These are phyloP conservation scores for Passalora sequoiae DNA, from an alignment of 2,329 filamentous ascomycete genomes.

Conservation along the genomic window DNA sequence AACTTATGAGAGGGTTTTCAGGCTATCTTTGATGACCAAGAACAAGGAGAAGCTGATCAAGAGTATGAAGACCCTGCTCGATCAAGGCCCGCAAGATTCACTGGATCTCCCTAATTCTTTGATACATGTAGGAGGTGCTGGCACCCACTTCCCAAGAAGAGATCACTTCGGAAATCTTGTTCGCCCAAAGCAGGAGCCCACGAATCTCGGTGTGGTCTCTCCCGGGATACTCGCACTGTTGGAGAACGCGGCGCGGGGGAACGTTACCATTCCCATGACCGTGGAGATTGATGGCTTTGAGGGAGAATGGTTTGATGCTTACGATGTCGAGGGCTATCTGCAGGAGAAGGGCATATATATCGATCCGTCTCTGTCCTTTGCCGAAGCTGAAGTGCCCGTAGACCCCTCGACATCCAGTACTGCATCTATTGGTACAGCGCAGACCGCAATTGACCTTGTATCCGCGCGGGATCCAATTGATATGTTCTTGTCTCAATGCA, in stretches of 20 bases:
- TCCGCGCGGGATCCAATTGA: too few relatives aligned
- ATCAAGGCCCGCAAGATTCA: constrained; percentile 40
- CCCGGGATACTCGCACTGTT: constrained; percentile 28
- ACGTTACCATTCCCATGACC: constrained; percentile 29
- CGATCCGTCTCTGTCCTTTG: constrained; percentile 55
- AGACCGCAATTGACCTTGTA: neutral
- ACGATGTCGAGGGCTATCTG: constrained; percentile 73
- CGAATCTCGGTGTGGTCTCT: constrained; percentile 29
- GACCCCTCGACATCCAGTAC: constrained; percentile 1
- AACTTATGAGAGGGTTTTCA: constrained; percentile 26
- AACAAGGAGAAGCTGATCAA: constrained; percentile 20
- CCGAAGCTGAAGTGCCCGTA: constrained; percentile 48
- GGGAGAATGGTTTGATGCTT: constrained; percentile 70
- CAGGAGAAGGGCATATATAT: constrained; percentile 59
- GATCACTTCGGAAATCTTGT: constrained; percentile 55
- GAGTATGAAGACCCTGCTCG: constrained; percentile 39
- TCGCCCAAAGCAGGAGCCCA: constrained; percentile 37
- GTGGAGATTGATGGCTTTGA: constrained; percentile 59
- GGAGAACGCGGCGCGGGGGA: constrained; percentile 23
- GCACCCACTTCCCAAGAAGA: constrained; percentile 53
- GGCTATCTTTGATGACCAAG: constrained; percentile 22
- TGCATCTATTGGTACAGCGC: neutral
- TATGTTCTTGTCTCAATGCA: neutral
- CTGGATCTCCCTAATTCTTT: constrained; percentile 60
- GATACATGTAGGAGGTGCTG: constrained; percentile 61